Percentiles rank a stretch among this genome's conserved stretches.
phyloP scores from a whole-genome alignment of 169 alveolate species.

The Eimeria brunetti region DNA sequence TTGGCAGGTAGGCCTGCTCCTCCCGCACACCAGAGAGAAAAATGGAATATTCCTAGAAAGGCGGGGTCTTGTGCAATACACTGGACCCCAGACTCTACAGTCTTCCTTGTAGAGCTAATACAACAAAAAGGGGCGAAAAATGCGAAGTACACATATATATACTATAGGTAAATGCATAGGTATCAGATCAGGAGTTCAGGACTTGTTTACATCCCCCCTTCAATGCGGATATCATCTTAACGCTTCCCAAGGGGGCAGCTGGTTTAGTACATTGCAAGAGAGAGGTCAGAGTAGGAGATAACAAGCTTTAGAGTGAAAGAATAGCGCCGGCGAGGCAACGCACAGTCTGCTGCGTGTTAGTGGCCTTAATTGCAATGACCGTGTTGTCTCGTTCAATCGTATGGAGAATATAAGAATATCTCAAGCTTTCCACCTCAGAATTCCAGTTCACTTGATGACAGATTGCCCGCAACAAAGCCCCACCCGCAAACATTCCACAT shows the following conservation, averaged over 20 bases:
- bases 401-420: background rate
- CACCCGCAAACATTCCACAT: background rate
- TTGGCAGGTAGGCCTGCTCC: background rate
- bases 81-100: background rate
- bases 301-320: background rate
- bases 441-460: background rate
- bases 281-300: background rate
- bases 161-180: background rate
- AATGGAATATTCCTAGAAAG: background rate
- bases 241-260: background rate
- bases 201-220: background rate
- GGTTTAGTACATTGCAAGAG: background rate
- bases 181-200: background rate
- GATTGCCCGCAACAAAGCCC: background rate
- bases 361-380: background rate
- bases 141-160: too few relatives aligned
- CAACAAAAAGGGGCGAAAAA: background rate
- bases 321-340: background rate
- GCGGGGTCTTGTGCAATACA: background rate
- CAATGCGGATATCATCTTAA: background rate
- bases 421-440: background rate
- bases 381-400: background rate
- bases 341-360: background rate
- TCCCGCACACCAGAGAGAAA: background rate
- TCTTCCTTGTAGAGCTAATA: background rate